These are phyloP conservation scores for Calvatia gigantea DNA, from an alignment of 768 basidiomycete species.

Conservation along the genomic window DNA sequence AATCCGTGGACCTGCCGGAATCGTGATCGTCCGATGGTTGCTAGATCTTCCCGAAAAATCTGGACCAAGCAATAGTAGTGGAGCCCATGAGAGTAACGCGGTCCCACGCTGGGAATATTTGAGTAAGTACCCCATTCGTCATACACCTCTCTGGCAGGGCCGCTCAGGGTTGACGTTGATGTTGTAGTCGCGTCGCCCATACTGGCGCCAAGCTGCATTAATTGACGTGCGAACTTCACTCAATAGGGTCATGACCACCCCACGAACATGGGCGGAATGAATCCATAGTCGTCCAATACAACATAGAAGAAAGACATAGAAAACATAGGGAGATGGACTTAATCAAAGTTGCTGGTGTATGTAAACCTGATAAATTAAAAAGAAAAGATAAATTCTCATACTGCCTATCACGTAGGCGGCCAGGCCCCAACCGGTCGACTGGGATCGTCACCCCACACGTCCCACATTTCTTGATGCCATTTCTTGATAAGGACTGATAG, in stretches of 20 bases:
- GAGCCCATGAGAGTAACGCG: background rate
- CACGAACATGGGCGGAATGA: background rate
- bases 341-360: background rate
- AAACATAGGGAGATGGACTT: background rate
- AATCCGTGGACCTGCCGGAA: background rate
- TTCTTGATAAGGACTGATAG: conserved; percentile 28
- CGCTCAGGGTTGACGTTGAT: too few relatives aligned
- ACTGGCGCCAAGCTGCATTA: background rate
- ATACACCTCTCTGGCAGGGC: background rate
- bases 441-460: conserved; percentile 35
- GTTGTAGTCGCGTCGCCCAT: too few relatives aligned
- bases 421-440: conserved; percentile 25
- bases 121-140: conserved; percentile 7
- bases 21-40: conserved; percentile 1
- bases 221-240: background rate
- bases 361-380: background rate
- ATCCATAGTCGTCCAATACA: conserved; percentile 1
- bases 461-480: conserved; percentile 41
- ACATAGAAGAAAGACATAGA: conserved; percentile 16
- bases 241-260: background rate
- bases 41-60: background rate
- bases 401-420: conserved; percentile 33
- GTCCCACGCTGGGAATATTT: conserved; percentile 1
- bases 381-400: background rate
- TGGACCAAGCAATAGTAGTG: background rate